Evolutionary conservation across 129 eudicot species (phyloP), one percentile per base, ranked within the genome.

Genomic region (Artemisia argyi): DNA sequence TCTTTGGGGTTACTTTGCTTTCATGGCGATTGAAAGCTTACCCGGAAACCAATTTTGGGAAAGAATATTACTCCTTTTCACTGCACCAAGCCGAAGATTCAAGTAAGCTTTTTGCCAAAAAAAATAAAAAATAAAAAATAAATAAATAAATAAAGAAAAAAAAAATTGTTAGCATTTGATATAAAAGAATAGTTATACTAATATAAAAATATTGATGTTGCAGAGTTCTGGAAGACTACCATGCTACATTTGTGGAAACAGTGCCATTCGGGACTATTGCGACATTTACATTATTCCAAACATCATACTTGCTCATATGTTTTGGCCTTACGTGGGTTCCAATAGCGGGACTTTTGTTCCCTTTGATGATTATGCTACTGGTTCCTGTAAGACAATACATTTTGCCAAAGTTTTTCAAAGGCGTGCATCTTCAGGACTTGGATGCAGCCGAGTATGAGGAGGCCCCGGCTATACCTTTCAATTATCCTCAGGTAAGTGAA

Each of bases 31-130:
- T 3, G 99, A 94, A 64, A 94, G 99, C 72, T 83, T 94, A 74
- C 99, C 99, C 0, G 99, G 99, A 8, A 94, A 94, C 75, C 99
- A 94, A 70, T 94, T 94, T 71, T 94, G 99, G 99, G 99, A 94
- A 75, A 76, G 99, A 72, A 88, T 94, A 60, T 75, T 94, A 49
- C 78, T 90, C 2, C 96, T 90, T 42, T 94, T 94, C 79, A 94
- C 97, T 20, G 93, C 97, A 32, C 97, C 99, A 12, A 90, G 96
- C 89, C 81, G 99, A 50, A 76, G 99, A 86, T 94, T 85, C 87
- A 94, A 94, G 99, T 94, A 72, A 67, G 52, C 57, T 20, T 22
- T 28, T 20, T 17, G 17, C 12, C 28, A 1, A 12, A 15, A 24
- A 0, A 24, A 0, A 24, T 24, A 24, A 5, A 50, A n/a, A n/a